Conservation (phyloP, 441 rosid genomes). For the Gossypium trilobum region DNA sequence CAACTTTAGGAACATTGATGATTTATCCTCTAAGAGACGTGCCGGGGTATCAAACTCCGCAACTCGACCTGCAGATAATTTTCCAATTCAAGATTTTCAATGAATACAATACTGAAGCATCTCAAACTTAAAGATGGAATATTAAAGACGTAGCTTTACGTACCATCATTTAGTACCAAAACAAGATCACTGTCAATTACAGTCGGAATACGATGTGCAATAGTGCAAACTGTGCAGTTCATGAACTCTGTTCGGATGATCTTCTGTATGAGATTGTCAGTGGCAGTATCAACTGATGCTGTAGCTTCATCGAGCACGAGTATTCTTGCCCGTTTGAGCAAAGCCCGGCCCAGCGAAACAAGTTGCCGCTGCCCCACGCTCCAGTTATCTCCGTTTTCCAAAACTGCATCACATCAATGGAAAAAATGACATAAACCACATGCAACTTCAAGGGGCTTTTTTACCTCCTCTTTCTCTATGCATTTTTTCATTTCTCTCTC, state of each 20-base stretch:
- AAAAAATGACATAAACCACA: constrained; percentile 1
- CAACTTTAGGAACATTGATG: constrained; percentile 89
- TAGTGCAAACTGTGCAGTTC: constrained; percentile 92
- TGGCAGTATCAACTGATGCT: constrained; percentile 96
- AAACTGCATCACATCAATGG: constrained; percentile 33
- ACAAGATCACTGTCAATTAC: constrained; percentile 94
- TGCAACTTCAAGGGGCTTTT: constrained; percentile 7
- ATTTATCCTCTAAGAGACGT: constrained; percentile 75
- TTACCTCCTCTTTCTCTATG: background rate
- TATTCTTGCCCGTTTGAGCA: constrained; percentile 87
- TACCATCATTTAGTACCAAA: constrained; percentile 91
- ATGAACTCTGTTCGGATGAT: constrained; percentile 85
- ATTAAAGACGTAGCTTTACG: constrained; percentile 9
- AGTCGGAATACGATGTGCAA: constrained; percentile 96
- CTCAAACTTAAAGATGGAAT: background rate
- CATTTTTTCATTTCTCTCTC: background rate
- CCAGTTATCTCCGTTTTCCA: constrained; percentile 99
- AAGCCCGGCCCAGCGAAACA: constrained; percentile 86
- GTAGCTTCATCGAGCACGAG: constrained; percentile 98
- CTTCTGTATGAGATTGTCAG: constrained; percentile 95
- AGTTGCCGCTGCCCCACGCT: constrained; percentile 98
- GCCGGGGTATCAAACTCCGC: constrained; percentile 89
- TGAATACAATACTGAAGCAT: background rate
- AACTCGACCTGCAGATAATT: constrained; percentile 59
- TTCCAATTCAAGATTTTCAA: background rate